These are phyloP conservation scores for Prunus padus DNA, from an alignment of 306 rosid genomes.

Conservation along the genomic window DNA sequence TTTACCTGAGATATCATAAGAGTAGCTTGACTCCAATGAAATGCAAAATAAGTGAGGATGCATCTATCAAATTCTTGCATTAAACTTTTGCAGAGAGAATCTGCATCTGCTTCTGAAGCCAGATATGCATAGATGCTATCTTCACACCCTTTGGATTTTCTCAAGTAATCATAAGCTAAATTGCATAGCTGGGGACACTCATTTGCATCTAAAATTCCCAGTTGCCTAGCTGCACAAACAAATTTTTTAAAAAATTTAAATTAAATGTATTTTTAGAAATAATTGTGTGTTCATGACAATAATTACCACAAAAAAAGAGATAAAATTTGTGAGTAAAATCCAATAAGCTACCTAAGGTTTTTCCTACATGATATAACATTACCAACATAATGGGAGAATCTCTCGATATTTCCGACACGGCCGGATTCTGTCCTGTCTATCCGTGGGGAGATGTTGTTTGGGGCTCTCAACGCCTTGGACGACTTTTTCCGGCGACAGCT, in stretches of 20 bases:
- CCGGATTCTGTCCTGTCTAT: conserved; percentile 50
- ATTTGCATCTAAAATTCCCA: conserved; percentile 55
- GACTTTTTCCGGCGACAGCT: conserved; percentile 16
- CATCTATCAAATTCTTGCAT: conserved; percentile 69
- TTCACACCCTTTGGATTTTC: conserved; percentile 50
- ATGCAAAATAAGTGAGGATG: conserved; percentile 70
- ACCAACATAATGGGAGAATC: conserved; percentile 80
- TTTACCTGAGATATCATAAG: conserved; percentile 54
- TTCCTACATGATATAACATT: background rate
- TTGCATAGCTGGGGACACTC: conserved; percentile 58
- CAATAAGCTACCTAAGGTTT: background rate
- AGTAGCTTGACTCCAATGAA: conserved; percentile 80
- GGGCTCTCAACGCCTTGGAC: conserved; percentile 9
- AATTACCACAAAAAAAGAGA: too few species aligned
- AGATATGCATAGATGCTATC: conserved; percentile 52
- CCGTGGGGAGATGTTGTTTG: conserved; percentile 34
- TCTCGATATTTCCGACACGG: conserved; percentile 55
- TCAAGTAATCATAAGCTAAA: conserved; percentile 56
- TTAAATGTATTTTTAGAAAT: background rate
- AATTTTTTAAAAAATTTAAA: background rate
- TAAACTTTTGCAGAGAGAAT: conserved; percentile 43
- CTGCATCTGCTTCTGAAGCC: conserved; percentile 34
- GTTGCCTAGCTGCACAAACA: conserved; percentile 61
- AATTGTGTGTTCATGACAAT: too few species aligned
- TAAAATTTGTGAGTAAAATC: too few species aligned